Base-by-base conservation (phyloP, 2,329 filamentous ascomycete species). In the Apiospora arundinis region DNA sequence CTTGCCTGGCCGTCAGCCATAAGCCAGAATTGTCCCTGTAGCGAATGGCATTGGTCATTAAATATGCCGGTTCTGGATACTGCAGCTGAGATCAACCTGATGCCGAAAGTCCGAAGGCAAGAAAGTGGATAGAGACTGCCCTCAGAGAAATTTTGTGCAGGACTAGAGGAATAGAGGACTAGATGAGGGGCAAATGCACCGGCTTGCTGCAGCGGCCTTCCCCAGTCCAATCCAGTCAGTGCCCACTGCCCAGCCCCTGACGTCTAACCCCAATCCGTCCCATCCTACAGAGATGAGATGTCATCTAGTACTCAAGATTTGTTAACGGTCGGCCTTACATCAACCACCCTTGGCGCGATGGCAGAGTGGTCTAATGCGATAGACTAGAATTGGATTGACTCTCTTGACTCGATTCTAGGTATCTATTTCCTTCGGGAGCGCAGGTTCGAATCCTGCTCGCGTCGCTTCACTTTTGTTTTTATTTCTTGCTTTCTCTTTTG, bases 381-480 rank as follows among this genome's bases (percentile, higher is more conserved):
- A 68, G 66, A 68, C 66, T 68, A 45, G 66, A 68, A 68, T 48
- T 48, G 44, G n/a, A 63, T 63, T 18, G 32, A 32, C 32, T 32
- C 32, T 32, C 32, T 32, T 32, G 32, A 32, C 8, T 37, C n/a
- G 18, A 48, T 46, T 68, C 46, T 48, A 68, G 66, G 25, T 6
- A 68, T 68, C 66, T 68, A 46, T 46, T 68, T 68, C 66, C 66
- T 68, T 68, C 66, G 66, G 66, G 66, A 68, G 66, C 66, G 66
- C 66, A 68, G 66, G 66, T 68, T 68, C 66, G 37, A 68, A 68
- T 68, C 66, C 66, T 68, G 66, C 66, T 48, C 42, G 66, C 46
- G 66, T 68, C 66, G 66, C 12, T 48, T 23, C 14, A 4, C 37
- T 68, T 68, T 28, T 45, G 37, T 12, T 32, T 16, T 45, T 32